phyloP scores from a whole-genome alignment of 2,329 filamentous ascomycete genomes.

The Diaporthe helianthi region DNA sequence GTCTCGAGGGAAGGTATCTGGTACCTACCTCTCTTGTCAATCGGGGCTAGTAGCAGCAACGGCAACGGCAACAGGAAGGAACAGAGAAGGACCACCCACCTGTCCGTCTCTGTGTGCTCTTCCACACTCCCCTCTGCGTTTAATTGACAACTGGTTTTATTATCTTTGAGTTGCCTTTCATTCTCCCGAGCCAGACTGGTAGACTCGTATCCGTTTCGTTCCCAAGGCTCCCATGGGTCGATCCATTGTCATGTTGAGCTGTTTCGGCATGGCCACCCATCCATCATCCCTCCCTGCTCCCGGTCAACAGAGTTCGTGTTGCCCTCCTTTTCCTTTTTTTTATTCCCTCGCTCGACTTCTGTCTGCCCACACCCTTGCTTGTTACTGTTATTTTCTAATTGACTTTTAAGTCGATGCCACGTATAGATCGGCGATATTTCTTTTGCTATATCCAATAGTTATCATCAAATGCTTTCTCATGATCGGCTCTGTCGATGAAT shows the following conservation, averaged over 20 bases:
- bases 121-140: background rate
- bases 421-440: background rate
- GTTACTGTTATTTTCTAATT: no score
- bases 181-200: no score
- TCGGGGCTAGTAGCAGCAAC: constrained; percentile 4
- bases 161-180: no score
- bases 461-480: background rate
- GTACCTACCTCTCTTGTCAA: constrained; percentile 6
- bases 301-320: constrained; percentile 21
- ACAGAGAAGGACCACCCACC: constrained; percentile 3
- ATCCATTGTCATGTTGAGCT: background rate
- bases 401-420: background rate
- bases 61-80: background rate
- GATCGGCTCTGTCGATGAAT: background rate
- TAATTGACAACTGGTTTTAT: background rate
- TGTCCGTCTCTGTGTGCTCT: background rate
- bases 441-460: background rate
- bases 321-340: background rate
- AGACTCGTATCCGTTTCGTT: background rate
- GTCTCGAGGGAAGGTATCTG: constrained; percentile 24
- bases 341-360: no score
- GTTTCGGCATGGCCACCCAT: constrained; percentile 5
- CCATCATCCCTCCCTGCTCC: background rate
- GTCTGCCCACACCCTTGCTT: background rate
- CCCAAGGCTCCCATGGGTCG: background rate